phyloP scores from a whole-genome alignment of 1,284 basidiomycete genomes.

The Trichosporon coremiiforme region DNA sequence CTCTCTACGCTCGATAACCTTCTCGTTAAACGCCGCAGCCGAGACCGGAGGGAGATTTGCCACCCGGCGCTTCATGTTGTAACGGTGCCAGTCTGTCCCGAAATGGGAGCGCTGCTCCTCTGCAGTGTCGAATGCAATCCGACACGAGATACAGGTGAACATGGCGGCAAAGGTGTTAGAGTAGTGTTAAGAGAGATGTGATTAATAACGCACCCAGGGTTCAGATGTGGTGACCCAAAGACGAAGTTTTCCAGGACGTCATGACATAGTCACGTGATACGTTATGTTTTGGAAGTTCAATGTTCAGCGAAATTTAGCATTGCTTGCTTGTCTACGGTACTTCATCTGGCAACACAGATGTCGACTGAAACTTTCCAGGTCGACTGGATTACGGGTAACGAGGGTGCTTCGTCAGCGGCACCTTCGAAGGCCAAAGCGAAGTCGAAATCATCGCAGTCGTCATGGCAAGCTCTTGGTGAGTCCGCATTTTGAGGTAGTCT shows the following conservation, averaged over 20 bases:
- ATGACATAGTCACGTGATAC: neutral
- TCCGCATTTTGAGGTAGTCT: neutral
- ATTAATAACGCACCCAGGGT: too few species aligned
- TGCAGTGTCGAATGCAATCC: constrained; percentile 81
- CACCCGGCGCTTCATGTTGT: constrained; percentile 97
- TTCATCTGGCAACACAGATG: neutral
- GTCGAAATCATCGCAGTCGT: constrained; percentile 23
- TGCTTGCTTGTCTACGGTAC: too few species aligned
- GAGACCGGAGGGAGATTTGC: constrained; percentile 87
- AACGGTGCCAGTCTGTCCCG: constrained; percentile 91
- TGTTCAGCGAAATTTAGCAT: neutral
- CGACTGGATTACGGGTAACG: constrained; percentile 26
- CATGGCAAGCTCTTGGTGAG: constrained; percentile 47
- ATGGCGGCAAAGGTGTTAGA: constrained; percentile 31
- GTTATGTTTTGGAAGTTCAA: neutral
- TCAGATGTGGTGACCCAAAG: too few species aligned
- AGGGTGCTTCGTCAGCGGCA: neutral
- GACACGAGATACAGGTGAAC: constrained; percentile 91
- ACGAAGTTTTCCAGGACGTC: neutral
- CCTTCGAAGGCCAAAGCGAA: constrained; percentile 18
- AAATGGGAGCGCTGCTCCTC: constrained; percentile 90
- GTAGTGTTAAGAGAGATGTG: neutral
- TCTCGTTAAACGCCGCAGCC: constrained; percentile 78
- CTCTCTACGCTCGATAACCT: constrained; percentile 75
- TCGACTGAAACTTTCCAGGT: constrained; percentile 19